Conservation (phyloP, 345 rosid genomes). For the Cochlearia excelsa region DNA sequence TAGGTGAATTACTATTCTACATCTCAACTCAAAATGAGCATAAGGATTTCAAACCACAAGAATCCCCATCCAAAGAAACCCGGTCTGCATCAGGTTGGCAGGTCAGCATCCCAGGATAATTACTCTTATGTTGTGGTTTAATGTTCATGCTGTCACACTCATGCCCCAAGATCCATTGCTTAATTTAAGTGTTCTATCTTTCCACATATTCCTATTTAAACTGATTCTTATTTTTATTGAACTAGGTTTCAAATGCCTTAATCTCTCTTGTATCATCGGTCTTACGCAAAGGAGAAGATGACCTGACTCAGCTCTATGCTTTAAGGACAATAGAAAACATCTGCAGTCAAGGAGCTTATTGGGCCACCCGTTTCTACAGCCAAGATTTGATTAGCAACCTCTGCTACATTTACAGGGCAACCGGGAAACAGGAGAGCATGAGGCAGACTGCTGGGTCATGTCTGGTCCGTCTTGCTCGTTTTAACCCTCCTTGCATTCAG, state of each 20-base stretch:
- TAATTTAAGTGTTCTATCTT: conserved; percentile 6
- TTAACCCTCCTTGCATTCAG: conserved; percentile 76
- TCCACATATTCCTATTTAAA: conserved; percentile 11
- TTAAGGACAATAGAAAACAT: conserved; percentile 91
- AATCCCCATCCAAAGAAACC: conserved; percentile 82
- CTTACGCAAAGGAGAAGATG: conserved; percentile 95
- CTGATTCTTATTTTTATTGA: conserved; percentile 22
- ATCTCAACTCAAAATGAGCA: conserved; percentile 92
- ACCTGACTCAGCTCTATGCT: conserved; percentile 90
- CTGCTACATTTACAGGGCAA: conserved; percentile 80
- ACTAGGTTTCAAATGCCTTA: conserved; percentile 88
- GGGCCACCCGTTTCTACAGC: conserved; percentile 88
- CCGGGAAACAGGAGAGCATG: conserved; percentile 93
- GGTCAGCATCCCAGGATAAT: conserved; percentile 46
- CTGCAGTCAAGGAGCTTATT: conserved; percentile 87
- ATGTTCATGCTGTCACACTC: conserved; percentile 10
- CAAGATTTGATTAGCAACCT: conserved; percentile 83
- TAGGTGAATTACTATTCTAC: conserved; percentile 93
- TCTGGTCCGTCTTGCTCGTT: conserved; percentile 88
- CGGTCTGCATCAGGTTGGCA: conserved; percentile 77
- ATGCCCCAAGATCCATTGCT: conserved; percentile 3
- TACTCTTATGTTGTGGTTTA: conserved; percentile 13
- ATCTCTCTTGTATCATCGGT: conserved; percentile 85
- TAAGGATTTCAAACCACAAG: conserved; percentile 56
- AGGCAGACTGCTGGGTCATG: conserved; percentile 97